Base-by-base conservation (phyloP, 257 asterid species). In the Scutellaria minor region DNA sequence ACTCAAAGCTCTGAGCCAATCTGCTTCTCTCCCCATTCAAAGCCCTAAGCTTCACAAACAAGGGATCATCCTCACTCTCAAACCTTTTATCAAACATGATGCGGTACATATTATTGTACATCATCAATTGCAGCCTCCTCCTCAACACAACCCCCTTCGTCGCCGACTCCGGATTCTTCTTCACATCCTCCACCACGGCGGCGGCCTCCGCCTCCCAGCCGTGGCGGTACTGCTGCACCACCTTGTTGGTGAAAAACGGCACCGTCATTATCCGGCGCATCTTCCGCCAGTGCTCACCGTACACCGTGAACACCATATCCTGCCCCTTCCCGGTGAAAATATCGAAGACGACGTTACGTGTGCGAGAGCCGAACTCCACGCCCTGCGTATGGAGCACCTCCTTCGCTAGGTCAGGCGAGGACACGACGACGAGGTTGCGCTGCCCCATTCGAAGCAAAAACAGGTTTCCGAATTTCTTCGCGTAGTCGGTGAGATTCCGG, bases 261-360 rank as follows among this genome's bases (percentile, higher is more conserved):
- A 87, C 96, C 12, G 96, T 89, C 88, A 87, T 81, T 64, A 89
- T 89, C 75, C 93, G 80, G 52, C 96, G 78, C 96, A 89, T 89
- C 78, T 85, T 89, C 68, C 93, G 75, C 93, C 93, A 89, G 53
- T 89, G 96, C 35, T 89, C 93, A 4, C 96, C 93, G 68, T 89
- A 89, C 4, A 85, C 91, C 0, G 93, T 87, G 70, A 89, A 89
- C 59, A 87, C 90, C 96, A 89, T 89, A 42, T 87, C 93, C 65
- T 89, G 96, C 6, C 93, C 93, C 56, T 85, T 85, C 0, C 87
- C 91, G 4, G 96, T 89, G 75, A 89, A 89, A 48, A 89, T 82
- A 58, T 89, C 96, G 67, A 89, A 83, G 6, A 89, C 93, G 1
- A 87, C 91, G 58, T 89, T 89, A 7, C 93, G 74, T 0, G 93